These are phyloP conservation scores for Cercospora janseana DNA, from an alignment of 2,329 filamentous ascomycete species.

Conservation along the genomic window DNA sequence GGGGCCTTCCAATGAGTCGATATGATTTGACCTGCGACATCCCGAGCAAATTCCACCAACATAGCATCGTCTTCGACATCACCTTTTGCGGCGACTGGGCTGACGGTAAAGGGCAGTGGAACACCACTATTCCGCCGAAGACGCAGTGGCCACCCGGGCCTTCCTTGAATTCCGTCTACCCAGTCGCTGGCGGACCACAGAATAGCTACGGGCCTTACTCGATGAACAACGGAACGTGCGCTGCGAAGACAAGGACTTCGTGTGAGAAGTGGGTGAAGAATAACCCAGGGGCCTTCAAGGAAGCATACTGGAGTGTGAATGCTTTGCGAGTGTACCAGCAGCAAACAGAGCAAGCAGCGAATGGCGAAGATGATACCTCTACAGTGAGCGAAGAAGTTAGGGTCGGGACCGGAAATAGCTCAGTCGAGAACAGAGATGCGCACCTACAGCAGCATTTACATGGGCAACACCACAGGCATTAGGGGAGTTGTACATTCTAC, in stretches of 20 bases:
- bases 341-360: too few relatives aligned
- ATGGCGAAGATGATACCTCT: too few relatives aligned
- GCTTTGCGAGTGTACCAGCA: slow-evolving; percentile 41
- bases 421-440: too few relatives aligned
- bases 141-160: not conserved
- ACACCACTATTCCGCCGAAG: slow-evolving; percentile 7
- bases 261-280: slow-evolving; percentile 38
- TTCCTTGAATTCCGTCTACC: not conserved
- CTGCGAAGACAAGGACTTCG: slow-evolving; percentile 25
- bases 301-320: slow-evolving; percentile 46
- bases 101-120: slow-evolving; percentile 34
- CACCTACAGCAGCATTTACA: too few relatives aligned
- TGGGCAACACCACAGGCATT: too few relatives aligned
- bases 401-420: too few relatives aligned
- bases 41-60: slow-evolving; percentile 36
- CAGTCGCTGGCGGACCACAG: not conserved
- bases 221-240: slow-evolving; percentile 31
- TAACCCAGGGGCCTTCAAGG: slow-evolving; percentile 38
- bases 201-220: not conserved
- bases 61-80: slow-evolving; percentile 64
- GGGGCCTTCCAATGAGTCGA: slow-evolving; percentile 63
- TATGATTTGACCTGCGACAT: slow-evolving; percentile 52
- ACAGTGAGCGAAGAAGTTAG: too few relatives aligned
- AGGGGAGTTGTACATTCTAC: too few relatives aligned
- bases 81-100: slow-evolving; percentile 47